These are phyloP conservation scores for Litchi chinensis DNA, from an alignment of 345 rosid species.

Conservation along the genomic window DNA sequence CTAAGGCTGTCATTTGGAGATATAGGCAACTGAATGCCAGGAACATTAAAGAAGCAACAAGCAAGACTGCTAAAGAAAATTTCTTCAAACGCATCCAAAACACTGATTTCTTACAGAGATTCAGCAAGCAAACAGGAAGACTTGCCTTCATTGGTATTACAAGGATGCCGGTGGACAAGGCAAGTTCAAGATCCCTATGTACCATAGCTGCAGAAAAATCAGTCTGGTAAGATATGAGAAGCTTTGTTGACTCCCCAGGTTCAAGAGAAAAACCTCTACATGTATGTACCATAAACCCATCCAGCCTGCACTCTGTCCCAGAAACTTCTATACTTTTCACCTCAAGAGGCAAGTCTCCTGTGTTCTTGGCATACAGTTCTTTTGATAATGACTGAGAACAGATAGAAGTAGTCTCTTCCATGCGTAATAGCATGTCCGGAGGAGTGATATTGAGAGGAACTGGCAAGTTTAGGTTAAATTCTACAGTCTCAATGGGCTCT, in stretches of 20 bases:
- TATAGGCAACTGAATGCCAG: conserved; percentile 47
- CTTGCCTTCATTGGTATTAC: conserved; percentile 75
- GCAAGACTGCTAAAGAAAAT: conserved; percentile 38
- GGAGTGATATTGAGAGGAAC: conserved; percentile 41
- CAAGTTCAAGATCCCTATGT: conserved; percentile 55
- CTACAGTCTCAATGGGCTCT: conserved; percentile 52
- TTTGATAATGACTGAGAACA: conserved; percentile 59
- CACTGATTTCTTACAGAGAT: conserved; percentile 59
- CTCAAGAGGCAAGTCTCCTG: conserved; percentile 66
- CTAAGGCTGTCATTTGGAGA: conserved; percentile 36
- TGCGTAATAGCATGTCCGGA: conserved; percentile 33
- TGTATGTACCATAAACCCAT: conserved; percentile 59
- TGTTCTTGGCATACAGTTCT: conserved; percentile 63
- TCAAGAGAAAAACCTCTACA: conserved; percentile 56
- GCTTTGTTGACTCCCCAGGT: conserved; percentile 68
- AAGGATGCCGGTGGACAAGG: conserved; percentile 58
- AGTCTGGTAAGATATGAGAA: conserved; percentile 55
- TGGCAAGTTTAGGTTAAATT: conserved; percentile 51
- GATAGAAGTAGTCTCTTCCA: conserved; percentile 36
- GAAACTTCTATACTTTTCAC: conserved; percentile 59
- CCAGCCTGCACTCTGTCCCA: conserved; percentile 51
- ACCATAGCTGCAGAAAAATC: conserved; percentile 53
- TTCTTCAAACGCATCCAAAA: conserved; percentile 67
- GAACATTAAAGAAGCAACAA: conserved; percentile 47
- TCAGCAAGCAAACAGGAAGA: conserved; percentile 54